These are phyloP conservation scores for Phytophthora tubulina DNA, from an alignment of 352 stramenopile species.

Conservation along the genomic window DNA sequence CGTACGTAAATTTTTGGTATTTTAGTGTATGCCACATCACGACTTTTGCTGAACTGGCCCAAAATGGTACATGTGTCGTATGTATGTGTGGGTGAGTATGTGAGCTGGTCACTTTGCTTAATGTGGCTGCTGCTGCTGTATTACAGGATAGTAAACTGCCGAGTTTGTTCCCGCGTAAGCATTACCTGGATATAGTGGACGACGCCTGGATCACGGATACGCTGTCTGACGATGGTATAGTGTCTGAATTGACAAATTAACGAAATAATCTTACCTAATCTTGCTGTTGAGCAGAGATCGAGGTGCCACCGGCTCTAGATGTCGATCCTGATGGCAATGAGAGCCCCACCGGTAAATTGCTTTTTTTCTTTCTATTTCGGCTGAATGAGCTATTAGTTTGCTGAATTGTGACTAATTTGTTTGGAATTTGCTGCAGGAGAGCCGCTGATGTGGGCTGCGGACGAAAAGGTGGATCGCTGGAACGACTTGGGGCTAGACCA, in stretches of 20 bases:
- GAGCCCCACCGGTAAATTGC: conserved; percentile 44
- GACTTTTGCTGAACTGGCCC: no score
- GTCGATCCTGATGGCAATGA: conserved; percentile 69
- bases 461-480: conserved; percentile 80
- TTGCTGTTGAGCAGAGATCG: conserved; percentile 59
- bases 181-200: conserved; percentile 85
- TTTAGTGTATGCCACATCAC: no score
- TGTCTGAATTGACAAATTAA: conserved; percentile 25
- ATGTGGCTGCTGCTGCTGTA: neutral
- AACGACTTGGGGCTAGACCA: conserved; percentile 81
- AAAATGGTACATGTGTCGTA: neutral
- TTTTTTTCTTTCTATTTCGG: neutral
- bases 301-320: conserved; percentile 65
- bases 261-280: neutral
- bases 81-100: neutral
- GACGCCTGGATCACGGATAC: conserved; percentile 83
- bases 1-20: no score
- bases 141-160: conserved; percentile 75
- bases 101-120: no score
- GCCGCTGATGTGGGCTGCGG: conserved; percentile 53
- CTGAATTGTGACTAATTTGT: neutral
- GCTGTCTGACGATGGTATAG: conserved; percentile 80
- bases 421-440: conserved; percentile 47
- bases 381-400: neutral
- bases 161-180: conserved; percentile 74